Evolutionary conservation across 1,284 basidiomycete genomes (phyloP).

Genomic region (Exobasidium rhododendri): DNA sequence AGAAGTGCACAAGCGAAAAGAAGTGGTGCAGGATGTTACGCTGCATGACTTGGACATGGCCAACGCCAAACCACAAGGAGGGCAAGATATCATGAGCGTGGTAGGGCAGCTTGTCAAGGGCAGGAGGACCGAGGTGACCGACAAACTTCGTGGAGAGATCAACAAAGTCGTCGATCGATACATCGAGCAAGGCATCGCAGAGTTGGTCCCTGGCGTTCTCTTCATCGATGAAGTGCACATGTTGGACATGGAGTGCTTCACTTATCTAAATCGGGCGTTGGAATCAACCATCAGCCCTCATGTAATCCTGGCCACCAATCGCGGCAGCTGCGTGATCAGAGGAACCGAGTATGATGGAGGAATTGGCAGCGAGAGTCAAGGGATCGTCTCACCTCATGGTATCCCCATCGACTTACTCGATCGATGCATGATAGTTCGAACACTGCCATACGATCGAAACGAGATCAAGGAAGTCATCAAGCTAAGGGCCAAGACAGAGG

Average conservation of each 20-base stretch:
- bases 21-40: constrained; percentile 95
- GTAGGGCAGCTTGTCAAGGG: constrained; percentile 96
- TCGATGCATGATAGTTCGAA: constrained; percentile 94
- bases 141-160: constrained; percentile 90
- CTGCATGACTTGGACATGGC: constrained; percentile 94
- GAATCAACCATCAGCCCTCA: constrained; percentile 96
- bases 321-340: constrained; percentile 83
- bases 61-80: constrained; percentile 86
- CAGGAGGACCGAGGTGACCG: constrained; percentile 90
- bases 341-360: constrained; percentile 65
- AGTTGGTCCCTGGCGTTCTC: constrained; percentile 93
- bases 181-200: constrained; percentile 95
- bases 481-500: constrained; percentile 80
- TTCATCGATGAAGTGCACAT: constrained; percentile 99
- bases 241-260: constrained; percentile 99
- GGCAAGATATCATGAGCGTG: constrained; percentile 98
- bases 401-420: constrained; percentile 91
- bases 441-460: constrained; percentile 75
- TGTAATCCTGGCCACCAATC: constrained; percentile 92
- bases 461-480: constrained; percentile 85
- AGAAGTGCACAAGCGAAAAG: constrained; percentile 95
- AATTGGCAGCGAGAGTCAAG: constrained; percentile 56
- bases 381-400: constrained; percentile 88
- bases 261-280: constrained; percentile 90
- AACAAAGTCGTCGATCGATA: constrained; percentile 98